phyloP scores from a whole-genome alignment of 129 eudicot genomes.

The Silybum marianum region DNA sequence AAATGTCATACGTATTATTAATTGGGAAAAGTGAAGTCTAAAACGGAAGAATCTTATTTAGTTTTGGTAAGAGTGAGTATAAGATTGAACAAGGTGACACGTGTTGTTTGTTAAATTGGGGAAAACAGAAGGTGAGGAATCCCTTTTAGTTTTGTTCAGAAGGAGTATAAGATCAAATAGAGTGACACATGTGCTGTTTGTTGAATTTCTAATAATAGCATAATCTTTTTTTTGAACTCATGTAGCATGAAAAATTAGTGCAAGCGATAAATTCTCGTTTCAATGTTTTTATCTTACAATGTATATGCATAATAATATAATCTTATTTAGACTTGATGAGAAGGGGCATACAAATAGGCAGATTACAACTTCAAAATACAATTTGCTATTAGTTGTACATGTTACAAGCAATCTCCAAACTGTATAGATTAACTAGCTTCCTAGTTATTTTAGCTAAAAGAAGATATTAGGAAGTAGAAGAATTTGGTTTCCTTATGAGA shows the following conservation, averaged over 20 bases:
- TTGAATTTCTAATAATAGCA: neutral
- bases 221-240: neutral
- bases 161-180: neutral
- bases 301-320: neutral
- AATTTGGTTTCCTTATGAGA: neutral
- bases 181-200: neutral
- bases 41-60: neutral
- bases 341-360: neutral
- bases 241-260: neutral
- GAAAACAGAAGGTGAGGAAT: neutral
- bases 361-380: neutral
- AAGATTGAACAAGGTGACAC: slow-evolving; percentile 4
- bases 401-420: neutral
- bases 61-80: neutral
- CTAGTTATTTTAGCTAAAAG: neutral
- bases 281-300: neutral
- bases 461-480: neutral
- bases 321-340: neutral
- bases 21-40: neutral
- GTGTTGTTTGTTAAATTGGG: neutral
- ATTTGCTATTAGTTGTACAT: neutral
- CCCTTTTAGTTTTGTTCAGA: neutral
- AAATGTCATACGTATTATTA: neutral
- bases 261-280: neutral
- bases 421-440: neutral